A percentile compares a stretch with the other conserved stretches of the same genome.
These are phyloP conservation scores for Achaetomium macrosporum DNA, from an alignment of 2,329 filamentous ascomycete species.

Conservation along the genomic window DNA sequence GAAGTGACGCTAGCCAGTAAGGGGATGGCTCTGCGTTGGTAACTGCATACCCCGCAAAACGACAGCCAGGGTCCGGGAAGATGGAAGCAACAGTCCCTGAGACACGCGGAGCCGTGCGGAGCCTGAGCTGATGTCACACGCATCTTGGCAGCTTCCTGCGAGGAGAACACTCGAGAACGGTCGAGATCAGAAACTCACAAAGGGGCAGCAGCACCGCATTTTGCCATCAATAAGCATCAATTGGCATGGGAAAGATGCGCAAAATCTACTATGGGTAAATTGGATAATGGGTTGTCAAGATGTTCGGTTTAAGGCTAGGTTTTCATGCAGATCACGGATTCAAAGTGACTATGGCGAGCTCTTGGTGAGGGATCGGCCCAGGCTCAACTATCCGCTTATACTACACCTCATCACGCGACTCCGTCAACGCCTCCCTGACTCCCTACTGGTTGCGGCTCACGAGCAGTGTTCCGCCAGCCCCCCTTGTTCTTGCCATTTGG, in stretches of 20 bases:
- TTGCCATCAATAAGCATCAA: slow-evolving; percentile 10
- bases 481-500: slow-evolving; percentile 24
- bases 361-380: slow-evolving; percentile 16
- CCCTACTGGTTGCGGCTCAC: slow-evolving; percentile 6
- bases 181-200: slow-evolving; percentile 2
- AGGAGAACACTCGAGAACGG: background rate
- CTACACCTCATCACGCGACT: slow-evolving; percentile 26
- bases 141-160: background rate
- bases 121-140: slow-evolving; percentile 24
- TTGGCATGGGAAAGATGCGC: slow-evolving; percentile 9
- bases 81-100: slow-evolving; percentile 17
- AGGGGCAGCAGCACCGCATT: slow-evolving; percentile 1
- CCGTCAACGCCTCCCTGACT: slow-evolving; percentile 16
- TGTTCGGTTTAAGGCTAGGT: background rate
- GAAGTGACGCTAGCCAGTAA: slow-evolving; percentile 13
- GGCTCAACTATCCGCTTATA: slow-evolving; percentile 16
- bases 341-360: background rate
- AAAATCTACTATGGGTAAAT: slow-evolving; percentile 20
- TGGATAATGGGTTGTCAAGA: slow-evolving; percentile 1
- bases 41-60: slow-evolving; percentile 23
- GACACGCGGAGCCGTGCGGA: slow-evolving; percentile 12
- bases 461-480: slow-evolving; percentile 2
- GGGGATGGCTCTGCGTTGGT: slow-evolving; percentile 14
- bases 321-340: slow-evolving; percentile 12
- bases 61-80: background rate